Percentiles rank a stretch among this genome's conserved stretches.
Evolutionary conservation across 495 filamentous ascomycete species (phyloP).

Genomic region (Durotheca rogersii): DNA sequence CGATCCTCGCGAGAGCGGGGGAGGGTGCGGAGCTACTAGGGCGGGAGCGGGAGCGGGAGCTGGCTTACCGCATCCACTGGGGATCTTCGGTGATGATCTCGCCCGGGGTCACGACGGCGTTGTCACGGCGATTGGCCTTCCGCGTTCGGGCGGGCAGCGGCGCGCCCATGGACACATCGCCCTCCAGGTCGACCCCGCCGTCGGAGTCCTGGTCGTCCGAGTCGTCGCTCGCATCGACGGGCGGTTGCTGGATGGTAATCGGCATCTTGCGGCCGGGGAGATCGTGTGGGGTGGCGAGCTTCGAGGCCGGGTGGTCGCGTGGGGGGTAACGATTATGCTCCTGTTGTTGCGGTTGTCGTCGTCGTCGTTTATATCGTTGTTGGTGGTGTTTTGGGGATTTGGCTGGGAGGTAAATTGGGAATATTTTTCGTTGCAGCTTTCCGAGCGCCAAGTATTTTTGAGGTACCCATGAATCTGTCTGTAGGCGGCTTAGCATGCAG

Average conservation of each 20-base stretch:
- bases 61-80: conserved; percentile 88
- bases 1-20: too few species aligned
- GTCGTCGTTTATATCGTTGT: too few species aligned
- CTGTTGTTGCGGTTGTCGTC: too few species aligned
- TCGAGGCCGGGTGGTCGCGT: too few species aligned
- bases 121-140: conserved; percentile 36
- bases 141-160: conserved; percentile 25
- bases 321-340: too few species aligned
- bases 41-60: conserved; percentile 3
- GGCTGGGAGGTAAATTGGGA: conserved; percentile 1
- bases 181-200: conserved; percentile 62
- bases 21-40: background rate
- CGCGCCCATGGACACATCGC: conserved; percentile 59
- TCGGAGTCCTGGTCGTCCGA: conserved; percentile 34
- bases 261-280: conserved; percentile 22
- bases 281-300: conserved; percentile 1
- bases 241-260: conserved; percentile 35
- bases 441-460: too few species aligned
- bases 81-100: conserved; percentile 85
- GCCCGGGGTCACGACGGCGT: conserved; percentile 78
- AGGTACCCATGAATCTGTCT: too few species aligned
- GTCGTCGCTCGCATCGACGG: conserved; percentile 10
- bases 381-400: background rate
- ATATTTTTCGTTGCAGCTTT: conserved; percentile 22
- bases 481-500: too few species aligned